Percentiles rank a stretch among this genome's conserved stretches.
Conservation (phyloP, 495 filamentous ascomycete genomes). For the Talaromyces borbonicus region DNA sequence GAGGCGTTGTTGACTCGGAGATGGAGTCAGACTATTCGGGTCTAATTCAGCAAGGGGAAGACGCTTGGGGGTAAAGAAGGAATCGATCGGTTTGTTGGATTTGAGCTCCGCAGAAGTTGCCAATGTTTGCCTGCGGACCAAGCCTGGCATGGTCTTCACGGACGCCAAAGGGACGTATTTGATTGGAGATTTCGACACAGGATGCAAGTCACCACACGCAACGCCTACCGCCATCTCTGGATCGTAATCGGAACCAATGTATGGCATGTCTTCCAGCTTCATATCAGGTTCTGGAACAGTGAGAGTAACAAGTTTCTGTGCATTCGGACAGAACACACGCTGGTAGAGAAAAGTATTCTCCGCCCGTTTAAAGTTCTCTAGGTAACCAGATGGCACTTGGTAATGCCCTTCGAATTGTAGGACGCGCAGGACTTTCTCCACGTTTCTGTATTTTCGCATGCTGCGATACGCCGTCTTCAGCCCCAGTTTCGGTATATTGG, state of each 20-base stretch:
- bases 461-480: conserved; percentile 87
- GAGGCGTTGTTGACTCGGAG: conserved; percentile 54
- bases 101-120: conserved; percentile 48
- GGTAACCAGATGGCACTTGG: conserved; percentile 66
- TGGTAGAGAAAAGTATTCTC: conserved; percentile 91
- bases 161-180: conserved; percentile 20
- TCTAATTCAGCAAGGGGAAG: conserved; percentile 79
- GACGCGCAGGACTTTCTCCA: conserved; percentile 72
- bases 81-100: conserved; percentile 55
- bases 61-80: conserved; percentile 68
- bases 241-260: conserved; percentile 66
- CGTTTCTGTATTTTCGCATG: conserved; percentile 77
- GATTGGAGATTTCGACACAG: conserved; percentile 73
- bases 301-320: conserved; percentile 59
- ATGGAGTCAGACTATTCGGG: conserved; percentile 69
- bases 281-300: conserved; percentile 51
- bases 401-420: conserved; percentile 81
- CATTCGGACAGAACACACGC: conserved; percentile 79
- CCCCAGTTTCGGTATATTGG: conserved; percentile 73
- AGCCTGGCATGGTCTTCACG: conserved; percentile 20
- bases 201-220: conserved; percentile 77
- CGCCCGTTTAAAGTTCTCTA: conserved; percentile 68
- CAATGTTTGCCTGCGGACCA: conserved; percentile 31
- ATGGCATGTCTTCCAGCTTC: conserved; percentile 57
- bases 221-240: conserved; percentile 61